phyloP scores from a whole-genome alignment of 352 stramenopile species.

The Pythium oligandrum region DNA sequence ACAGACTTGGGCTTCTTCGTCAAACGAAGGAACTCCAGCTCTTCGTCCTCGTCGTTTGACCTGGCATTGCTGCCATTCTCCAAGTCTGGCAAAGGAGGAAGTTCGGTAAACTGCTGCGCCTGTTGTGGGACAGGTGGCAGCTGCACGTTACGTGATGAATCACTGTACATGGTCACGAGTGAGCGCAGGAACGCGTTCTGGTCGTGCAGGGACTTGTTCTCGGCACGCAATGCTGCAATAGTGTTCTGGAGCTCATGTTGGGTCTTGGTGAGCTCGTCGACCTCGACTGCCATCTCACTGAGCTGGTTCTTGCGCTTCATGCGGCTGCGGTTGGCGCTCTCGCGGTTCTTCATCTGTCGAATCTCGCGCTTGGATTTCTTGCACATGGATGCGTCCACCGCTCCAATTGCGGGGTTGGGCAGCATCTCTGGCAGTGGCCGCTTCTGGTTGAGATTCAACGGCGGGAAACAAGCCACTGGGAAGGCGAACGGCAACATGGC shows the following conservation, averaged over 20 bases:
- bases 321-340: conserved; percentile 81
- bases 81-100: conserved; percentile 16
- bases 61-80: conserved; percentile 19
- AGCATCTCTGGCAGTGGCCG: conserved; percentile 43
- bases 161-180: conserved; percentile 53
- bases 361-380: conserved; percentile 83
- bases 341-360: conserved; percentile 84
- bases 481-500: conserved; percentile 50
- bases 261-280: conserved; percentile 61
- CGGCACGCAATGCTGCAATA: conserved; percentile 57
- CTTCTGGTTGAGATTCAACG: conserved; percentile 48
- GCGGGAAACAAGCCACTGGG: conserved; percentile 55
- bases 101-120: conserved; percentile 7
- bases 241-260: conserved; percentile 66
- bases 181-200: conserved; percentile 77
- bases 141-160: conserved; percentile 10
- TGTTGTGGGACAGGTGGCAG: conserved; percentile 27
- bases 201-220: conserved; percentile 78
- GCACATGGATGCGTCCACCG: conserved; percentile 16
- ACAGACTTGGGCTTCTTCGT: conserved; percentile 26
- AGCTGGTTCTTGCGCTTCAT: conserved; percentile 70
- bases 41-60: conserved; percentile 22
- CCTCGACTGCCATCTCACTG: conserved; percentile 44
- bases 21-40: conserved; percentile 30
- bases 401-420: conserved; percentile 12